Evolutionary conservation across 345 rosid species (phyloP), one percentile per base, ranked within the genome.

Genomic region (Hevea brasiliensis): DNA sequence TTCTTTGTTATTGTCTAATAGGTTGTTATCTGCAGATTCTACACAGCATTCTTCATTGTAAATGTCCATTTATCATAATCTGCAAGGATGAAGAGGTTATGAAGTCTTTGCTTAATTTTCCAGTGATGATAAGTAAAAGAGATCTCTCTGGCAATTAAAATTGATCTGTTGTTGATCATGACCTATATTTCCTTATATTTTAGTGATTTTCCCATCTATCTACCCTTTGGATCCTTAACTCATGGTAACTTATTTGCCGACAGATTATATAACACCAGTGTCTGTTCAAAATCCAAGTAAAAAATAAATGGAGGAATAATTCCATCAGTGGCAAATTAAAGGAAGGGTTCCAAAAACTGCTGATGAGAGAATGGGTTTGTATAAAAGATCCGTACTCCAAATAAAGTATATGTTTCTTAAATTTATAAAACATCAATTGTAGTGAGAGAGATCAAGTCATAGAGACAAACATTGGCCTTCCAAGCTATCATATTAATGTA

Each of bases 41-140:
- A 1, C 37, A 32, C 37, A 32, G 4, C 37, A 32, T 32, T 32
- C 37, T 4, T 32, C 37, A 4, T 71, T 13, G 4, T 7, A 37
- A 37, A 15, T 40, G 26, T 7, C 4, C 15, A 7, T 6, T 54
- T 58, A 58, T 58, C 5, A 12, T 58, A 2, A 11, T 2, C 61
- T 26, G 14, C 3, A 47, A 47, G 12, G 23, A 17, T 47, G 56
- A 41, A 66, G 24, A 26, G 17, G 6, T 63, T 23, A 11, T 63
- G 50, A 64, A 41, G 20, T 65, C 51, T 42, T 65, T n/a, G 15
- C 23, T 41, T 63, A 40, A 40, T 62, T 62, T 62, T 35, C 48
- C 15, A 9, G 45, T 58, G n/a, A 58, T 58, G 7, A n/a, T 2
- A 55, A 23, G 1, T 55, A 62, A 62, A 26, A 3, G 27, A 62